These are phyloP conservation scores for Tieghemostelium lacteum DNA, from an alignment of 78 protist genomes.

Conservation along the genomic window DNA sequence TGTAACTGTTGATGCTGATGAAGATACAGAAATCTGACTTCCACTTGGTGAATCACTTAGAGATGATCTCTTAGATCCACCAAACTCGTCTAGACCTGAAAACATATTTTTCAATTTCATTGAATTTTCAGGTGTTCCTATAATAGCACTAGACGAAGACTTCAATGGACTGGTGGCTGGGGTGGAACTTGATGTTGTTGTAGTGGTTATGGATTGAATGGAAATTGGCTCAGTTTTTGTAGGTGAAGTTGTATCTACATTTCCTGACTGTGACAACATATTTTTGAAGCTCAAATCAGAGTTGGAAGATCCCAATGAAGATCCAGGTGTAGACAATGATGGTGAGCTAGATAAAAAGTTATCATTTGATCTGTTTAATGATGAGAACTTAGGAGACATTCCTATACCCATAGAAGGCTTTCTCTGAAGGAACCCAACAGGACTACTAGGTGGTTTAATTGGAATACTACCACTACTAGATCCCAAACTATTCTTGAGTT, in stretches of 20 bases:
- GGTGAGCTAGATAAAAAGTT: neutral
- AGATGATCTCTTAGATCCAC: neutral
- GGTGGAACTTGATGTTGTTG: neutral
- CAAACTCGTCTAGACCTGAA: too few relatives aligned
- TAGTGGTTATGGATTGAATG: neutral
- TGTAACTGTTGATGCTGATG: too few relatives aligned
- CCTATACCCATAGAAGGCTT: neutral
- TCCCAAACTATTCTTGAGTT: neutral
- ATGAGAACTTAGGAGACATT: constrained; percentile 1
- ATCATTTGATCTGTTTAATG: too few relatives aligned
- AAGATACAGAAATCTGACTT: neutral
- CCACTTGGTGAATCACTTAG: neutral
- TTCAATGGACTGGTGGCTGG: neutral
- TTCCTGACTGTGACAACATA: too few relatives aligned
- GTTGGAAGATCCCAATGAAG: neutral
- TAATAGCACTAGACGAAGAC: neutral
- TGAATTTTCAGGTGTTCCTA: neutral
- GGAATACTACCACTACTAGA: neutral
- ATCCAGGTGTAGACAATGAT: neutral
- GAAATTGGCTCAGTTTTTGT: too few relatives aligned
- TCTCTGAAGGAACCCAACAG: neutral
- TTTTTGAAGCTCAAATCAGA: too few relatives aligned
- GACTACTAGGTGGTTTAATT: neutral
- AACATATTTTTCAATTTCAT: too few relatives aligned
- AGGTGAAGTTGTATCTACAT: too few relatives aligned